Conservation (phyloP, 2,329 filamentous ascomycete species). For the Cytospora piceicola region DNA sequence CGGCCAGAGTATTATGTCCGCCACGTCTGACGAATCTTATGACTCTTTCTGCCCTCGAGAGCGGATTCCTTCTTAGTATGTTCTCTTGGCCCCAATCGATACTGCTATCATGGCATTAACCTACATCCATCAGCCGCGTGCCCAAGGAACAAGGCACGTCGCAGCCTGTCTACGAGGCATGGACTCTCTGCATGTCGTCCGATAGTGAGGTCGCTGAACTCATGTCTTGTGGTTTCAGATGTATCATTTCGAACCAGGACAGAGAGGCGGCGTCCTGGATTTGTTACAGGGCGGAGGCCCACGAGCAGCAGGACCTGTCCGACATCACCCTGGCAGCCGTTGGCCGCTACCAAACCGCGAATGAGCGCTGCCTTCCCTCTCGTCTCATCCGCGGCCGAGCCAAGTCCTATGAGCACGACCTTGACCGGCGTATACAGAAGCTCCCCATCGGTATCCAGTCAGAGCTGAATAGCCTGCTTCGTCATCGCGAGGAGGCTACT, state of each 20-base stretch:
- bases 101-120: neutral
- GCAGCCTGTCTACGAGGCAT: conserved; percentile 37
- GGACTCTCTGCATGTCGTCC: conserved; percentile 32
- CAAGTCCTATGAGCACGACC: conserved; percentile 36
- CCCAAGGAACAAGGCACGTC: conserved; percentile 30
- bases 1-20: conserved; percentile 3
- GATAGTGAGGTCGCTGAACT: conserved; percentile 22
- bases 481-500: conserved; percentile 31
- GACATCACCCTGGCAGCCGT: conserved; percentile 34
- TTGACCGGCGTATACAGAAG: conserved; percentile 35
- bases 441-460: conserved; percentile 31
- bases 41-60: conserved; percentile 7
- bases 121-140: conserved; percentile 30
- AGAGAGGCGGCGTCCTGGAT: conserved; percentile 8
- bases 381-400: conserved; percentile 32
- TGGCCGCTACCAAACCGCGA: conserved; percentile 32
- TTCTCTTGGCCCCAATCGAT: rapidly evolving
- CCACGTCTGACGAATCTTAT: conserved; percentile 14
- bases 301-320: conserved; percentile 34
- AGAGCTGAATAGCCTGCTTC: conserved; percentile 33
- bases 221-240: conserved; percentile 32
- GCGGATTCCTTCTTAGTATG: conserved; percentile 13
- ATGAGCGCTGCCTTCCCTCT: conserved; percentile 32
- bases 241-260: conserved; percentile 5
- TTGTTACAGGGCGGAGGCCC: conserved; percentile 14